Evolutionary conservation across 345 rosid species (phyloP).

Genomic region (Aegle marmelos): DNA sequence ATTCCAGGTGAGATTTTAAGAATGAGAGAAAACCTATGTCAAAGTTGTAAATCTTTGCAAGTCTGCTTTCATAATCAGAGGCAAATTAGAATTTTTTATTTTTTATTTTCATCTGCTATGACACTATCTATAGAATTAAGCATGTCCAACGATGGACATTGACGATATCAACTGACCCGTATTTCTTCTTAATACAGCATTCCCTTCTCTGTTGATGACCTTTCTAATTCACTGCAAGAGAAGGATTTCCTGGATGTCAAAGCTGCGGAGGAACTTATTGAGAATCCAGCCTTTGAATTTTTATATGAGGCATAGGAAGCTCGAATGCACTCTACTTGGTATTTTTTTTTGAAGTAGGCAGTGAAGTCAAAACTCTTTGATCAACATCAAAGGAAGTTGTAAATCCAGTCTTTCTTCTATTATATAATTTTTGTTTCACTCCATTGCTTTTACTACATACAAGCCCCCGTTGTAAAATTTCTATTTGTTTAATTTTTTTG

Average conservation of each 20-base stretch:
- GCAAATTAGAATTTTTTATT: background rate
- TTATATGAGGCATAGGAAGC: slow-evolving; percentile 56
- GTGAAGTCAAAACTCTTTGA: slow-evolving; percentile 9
- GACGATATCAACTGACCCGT: slow-evolving; percentile 10
- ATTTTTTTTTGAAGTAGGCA: slow-evolving; percentile 19
- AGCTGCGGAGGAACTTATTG: slow-evolving; percentile 77
- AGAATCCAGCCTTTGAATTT: slow-evolving; percentile 77
- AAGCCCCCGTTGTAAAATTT: slow-evolving; percentile 30
- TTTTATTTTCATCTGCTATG: background rate
- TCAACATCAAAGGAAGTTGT: slow-evolving; percentile 15
- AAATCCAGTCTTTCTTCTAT: slow-evolving; percentile 23
- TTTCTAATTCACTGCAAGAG: slow-evolving; percentile 71
- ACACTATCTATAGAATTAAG: background rate
- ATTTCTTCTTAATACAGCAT: slow-evolving; percentile 48
- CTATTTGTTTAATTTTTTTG: slow-evolving; percentile 37
- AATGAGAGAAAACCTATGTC: background rate
- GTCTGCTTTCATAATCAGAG: background rate
- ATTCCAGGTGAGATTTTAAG: slow-evolving; percentile 58
- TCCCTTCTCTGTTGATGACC: slow-evolving; percentile 95
- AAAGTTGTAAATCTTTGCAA: background rate
- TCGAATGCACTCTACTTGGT: slow-evolving; percentile 13
- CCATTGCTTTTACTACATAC: slow-evolving; percentile 3
- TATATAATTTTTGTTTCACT: background rate
- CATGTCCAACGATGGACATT: background rate
- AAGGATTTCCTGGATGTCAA: slow-evolving; percentile 78